These are phyloP conservation scores for Pezicula rhizophila DNA, from an alignment of 2,329 filamentous ascomycete species.

Conservation along the genomic window DNA sequence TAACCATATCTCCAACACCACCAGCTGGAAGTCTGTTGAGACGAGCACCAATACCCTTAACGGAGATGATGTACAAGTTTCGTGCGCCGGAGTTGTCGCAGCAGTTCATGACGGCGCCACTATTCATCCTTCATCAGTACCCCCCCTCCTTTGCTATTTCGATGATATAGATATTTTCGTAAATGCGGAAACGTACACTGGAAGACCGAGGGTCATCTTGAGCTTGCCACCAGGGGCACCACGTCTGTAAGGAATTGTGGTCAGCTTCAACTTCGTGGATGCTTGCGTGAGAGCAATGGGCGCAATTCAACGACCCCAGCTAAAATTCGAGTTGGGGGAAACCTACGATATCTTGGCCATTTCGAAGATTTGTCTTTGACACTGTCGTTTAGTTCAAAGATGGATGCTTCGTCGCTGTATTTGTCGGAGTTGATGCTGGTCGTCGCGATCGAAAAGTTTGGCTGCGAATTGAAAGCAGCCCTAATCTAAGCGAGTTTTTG, in stretches of 20 bases:
- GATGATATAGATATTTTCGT: conserved; percentile 3
- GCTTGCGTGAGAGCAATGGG: not conserved
- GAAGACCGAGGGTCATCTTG: conserved; percentile 99
- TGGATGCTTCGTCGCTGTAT: conserved; percentile 17
- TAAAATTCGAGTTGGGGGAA: conserved; percentile 10
- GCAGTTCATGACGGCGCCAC: conserved; percentile 99
- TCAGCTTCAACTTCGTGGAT: conserved; percentile 7
- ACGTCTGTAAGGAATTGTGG: conserved; percentile 44
- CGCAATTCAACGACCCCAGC: conserved; percentile 2
- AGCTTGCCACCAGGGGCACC: conserved; percentile 99
- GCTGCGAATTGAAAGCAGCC: conserved; percentile 14
- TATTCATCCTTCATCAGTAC: conserved; percentile 31
- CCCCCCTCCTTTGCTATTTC: conserved; percentile 3
- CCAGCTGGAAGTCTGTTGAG: conserved; percentile 96
- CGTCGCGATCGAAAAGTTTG: conserved; percentile 12
- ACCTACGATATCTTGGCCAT: conserved; percentile 62
- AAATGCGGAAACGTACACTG: conserved; percentile 70
- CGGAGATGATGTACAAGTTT: conserved; percentile 99
- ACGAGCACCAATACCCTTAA: conserved; percentile 96
- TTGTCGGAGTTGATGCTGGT: conserved; percentile 10
- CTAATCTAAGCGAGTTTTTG: conserved; percentile 24
- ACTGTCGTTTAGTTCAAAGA: conserved; percentile 20
- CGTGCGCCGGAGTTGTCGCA: conserved; percentile 98
- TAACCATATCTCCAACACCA: conserved; percentile 99
- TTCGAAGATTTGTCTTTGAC: conserved; percentile 36